These are phyloP conservation scores for Fusarium torreyae DNA, from an alignment of 2,329 filamentous ascomycete genomes.

Conservation along the genomic window DNA sequence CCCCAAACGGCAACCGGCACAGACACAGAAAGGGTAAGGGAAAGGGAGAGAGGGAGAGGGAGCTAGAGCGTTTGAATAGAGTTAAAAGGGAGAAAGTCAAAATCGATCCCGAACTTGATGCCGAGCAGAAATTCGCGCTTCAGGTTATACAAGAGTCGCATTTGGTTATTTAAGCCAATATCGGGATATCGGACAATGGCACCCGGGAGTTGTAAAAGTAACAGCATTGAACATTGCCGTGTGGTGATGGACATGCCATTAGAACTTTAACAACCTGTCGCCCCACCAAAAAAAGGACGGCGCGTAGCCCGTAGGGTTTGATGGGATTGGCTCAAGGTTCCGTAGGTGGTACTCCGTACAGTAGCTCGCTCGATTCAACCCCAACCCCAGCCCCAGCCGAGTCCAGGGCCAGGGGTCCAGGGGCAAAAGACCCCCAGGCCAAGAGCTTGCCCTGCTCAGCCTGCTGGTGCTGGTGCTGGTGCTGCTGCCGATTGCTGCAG, in stretches of 20 bases:
- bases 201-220: slow-evolving; percentile 17
- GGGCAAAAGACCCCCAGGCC: slow-evolving; percentile 11
- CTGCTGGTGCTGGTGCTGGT: too few relatives aligned
- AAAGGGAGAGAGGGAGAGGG: not conserved
- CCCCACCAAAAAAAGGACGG: slow-evolving; percentile 9
- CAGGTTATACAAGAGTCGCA: not conserved
- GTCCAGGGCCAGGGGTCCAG: slow-evolving; percentile 23
- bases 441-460: too few relatives aligned
- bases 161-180: not conserved
- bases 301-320: slow-evolving; percentile 5
- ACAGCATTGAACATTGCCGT: slow-evolving; percentile 5
- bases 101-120: slow-evolving; percentile 4
- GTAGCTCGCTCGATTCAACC: not conserved
- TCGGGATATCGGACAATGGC: slow-evolving; percentile 10
- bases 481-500: too few relatives aligned
- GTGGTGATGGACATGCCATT: slow-evolving; percentile 33
- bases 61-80: not conserved
- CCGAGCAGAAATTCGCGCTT: slow-evolving; percentile 21
- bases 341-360: not conserved
- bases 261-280: slow-evolving; percentile 7
- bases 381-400: too few relatives aligned
- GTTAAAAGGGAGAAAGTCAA: slow-evolving; percentile 21
- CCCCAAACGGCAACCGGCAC: slow-evolving; percentile 35
- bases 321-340: slow-evolving; percentile 8
- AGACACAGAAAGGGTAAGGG: not conserved